Percentiles rank a stretch among this genome's conserved stretches.
Conservation (phyloP, 805 yeast genomes). For the Metschnikowia koreensis region DNA sequence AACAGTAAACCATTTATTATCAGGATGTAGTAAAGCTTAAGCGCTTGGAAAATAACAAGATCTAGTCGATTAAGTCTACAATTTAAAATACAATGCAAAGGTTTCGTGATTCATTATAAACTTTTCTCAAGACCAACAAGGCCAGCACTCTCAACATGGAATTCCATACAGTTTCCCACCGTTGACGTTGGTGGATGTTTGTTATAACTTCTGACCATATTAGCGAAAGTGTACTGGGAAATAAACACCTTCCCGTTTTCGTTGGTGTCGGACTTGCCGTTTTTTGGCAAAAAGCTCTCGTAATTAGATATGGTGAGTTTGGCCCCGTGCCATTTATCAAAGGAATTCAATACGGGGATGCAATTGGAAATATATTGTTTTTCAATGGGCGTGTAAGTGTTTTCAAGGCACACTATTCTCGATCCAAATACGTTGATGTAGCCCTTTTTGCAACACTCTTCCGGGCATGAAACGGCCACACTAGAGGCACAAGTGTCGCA, state of each 20-base stretch:
- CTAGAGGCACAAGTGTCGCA: slow-evolving; percentile 4
- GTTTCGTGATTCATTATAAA: neutral
- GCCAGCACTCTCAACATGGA: slow-evolving; percentile 16
- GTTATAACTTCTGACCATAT: slow-evolving; percentile 8
- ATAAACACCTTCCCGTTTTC: slow-evolving; percentile 14
- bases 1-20: no score
- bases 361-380: slow-evolving; percentile 38
- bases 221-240: slow-evolving; percentile 10
- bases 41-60: neutral
- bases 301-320: slow-evolving; percentile 15
- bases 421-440: slow-evolving; percentile 11
- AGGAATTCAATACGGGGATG: slow-evolving; percentile 37
- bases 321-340: slow-evolving; percentile 34
- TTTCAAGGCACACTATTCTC: slow-evolving; percentile 14
- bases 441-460: neutral
- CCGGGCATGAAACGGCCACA: neutral
- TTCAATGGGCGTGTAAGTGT: slow-evolving; percentile 25
- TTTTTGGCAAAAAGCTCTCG: slow-evolving; percentile 10
- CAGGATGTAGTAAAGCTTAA: no score
- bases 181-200: neutral
- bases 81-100: neutral
- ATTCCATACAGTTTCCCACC: slow-evolving; percentile 13
- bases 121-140: slow-evolving; percentile 10
- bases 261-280: slow-evolving; percentile 10
- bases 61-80: neutral